These are phyloP conservation scores for Colletotrichum spaethianum DNA, from an alignment of 2,329 filamentous ascomycete genomes.

Conservation along the genomic window DNA sequence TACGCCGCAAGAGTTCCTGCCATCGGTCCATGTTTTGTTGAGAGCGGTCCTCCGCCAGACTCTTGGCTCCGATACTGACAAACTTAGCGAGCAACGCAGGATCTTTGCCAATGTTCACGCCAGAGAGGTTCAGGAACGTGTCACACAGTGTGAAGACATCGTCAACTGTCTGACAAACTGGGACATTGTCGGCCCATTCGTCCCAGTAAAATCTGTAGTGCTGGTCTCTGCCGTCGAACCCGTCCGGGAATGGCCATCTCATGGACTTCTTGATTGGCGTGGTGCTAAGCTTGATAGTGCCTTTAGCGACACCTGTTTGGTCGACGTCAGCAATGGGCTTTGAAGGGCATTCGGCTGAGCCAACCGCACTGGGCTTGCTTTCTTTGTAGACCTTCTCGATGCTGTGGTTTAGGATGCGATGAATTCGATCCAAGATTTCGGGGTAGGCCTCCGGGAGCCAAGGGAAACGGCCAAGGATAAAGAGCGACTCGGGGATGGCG, in stretches of 20 bases:
- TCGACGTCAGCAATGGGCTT: conserved; percentile 68
- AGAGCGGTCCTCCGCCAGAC: conserved; percentile 78
- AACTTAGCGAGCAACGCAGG: conserved; percentile 83
- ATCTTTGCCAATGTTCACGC: conserved; percentile 91
- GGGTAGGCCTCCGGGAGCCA: conserved; percentile 91
- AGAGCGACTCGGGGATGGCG: conserved; percentile 92
- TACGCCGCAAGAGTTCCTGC: conserved; percentile 85
- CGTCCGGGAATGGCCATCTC: conserved; percentile 89
- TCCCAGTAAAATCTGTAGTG: conserved; percentile 97
- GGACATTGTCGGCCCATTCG: conserved; percentile 95
- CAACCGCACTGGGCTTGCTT: conserved; percentile 54
- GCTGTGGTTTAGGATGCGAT: conserved; percentile 87
- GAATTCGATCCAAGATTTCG: conserved; percentile 83
- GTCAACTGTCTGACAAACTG: conserved; percentile 89
- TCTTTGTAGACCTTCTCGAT: conserved; percentile 79
- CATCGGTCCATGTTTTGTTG: conserved; percentile 81
- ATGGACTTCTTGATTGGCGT: conserved; percentile 76
- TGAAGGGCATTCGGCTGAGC: conserved; percentile 54
- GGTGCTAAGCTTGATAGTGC: conserved; percentile 73
- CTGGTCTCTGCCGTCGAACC: conserved; percentile 79
- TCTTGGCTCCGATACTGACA: conserved; percentile 86
- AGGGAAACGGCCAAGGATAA: conserved; percentile 90
- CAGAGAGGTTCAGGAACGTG: conserved; percentile 87
- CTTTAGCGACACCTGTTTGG: conserved; percentile 78
- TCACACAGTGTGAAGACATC: conserved; percentile 91